Evolutionary conservation across 1,284 basidiomycete species (phyloP), one percentile per base, ranked within the genome.

Genomic region (Dichomitus squalens): DNA sequence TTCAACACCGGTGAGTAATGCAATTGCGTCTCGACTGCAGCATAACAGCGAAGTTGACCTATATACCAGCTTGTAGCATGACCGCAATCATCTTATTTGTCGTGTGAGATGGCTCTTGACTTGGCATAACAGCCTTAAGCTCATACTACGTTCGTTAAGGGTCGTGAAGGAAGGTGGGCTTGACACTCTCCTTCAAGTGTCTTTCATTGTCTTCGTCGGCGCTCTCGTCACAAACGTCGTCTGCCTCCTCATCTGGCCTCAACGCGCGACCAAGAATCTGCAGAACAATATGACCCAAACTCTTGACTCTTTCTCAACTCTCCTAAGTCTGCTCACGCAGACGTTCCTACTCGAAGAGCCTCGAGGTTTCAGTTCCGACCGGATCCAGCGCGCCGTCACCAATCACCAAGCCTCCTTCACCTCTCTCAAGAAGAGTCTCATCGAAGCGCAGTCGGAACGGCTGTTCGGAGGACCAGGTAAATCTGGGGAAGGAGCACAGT

Each of bases 161-260:
- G 79, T 98, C 36, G 88, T 97, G 60, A 96, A 94, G 68, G 96
- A 98, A 75, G 96, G 96, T 16, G 92, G 90, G 5, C 69, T 90
- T 36, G 77, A 87, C 40, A 90, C 85, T 0, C 81, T 95, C 3
- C 72, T 90, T 36, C 85, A 89, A 68, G 88, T 93, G 1, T 78
- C 88, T 0, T 80, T 90, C 58, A 92, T 96, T 71, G 88, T 96
- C 41, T 57, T 90, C 35, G 80, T 87, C 52, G 96, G 95, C 44
- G 85, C 87, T 0, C 59, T 78, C 16, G 84, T 95, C 62, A 90
- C 93, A 35, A 96, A 96, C 70, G 39, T 92, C 16, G 86, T 95
- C 36, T 98, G 95, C 73, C 90, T 89, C 67, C 65, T 80, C 34
- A 72, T 98, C 9, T 96, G 93, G 93, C 93, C 78, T 27, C 88